Conservation (phyloP, 1,284 basidiomycete species). For the Tylopilus orsonianus region DNA sequence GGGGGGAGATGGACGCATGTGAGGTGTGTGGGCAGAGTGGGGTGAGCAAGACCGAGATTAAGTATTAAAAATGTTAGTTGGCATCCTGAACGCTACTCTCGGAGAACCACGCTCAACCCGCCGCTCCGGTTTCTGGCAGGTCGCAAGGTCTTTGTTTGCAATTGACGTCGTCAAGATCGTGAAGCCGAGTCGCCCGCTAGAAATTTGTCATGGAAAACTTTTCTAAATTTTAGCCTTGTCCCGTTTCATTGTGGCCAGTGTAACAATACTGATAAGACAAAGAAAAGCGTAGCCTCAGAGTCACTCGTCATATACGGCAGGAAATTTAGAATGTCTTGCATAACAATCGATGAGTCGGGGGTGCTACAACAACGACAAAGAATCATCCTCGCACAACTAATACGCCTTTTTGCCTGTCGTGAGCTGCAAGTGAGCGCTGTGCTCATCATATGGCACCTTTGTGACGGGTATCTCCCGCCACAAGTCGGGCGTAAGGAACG, state of each 20-base stretch:
- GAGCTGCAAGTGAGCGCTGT: slow-evolving; percentile 87
- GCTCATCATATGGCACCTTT: slow-evolving; percentile 91
- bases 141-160: neutral
- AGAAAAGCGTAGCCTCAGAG: neutral
- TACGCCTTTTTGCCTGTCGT: slow-evolving; percentile 81
- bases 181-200: no score
- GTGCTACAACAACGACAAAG: slow-evolving; percentile 12
- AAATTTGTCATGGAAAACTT: slow-evolving; percentile 3
- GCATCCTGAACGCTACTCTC: slow-evolving; percentile 8
- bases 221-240: neutral
- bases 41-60: neutral
- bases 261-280: neutral
- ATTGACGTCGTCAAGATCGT: neutral
- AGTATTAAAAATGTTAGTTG: slow-evolving; percentile 15
- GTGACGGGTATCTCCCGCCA: slow-evolving; percentile 94
- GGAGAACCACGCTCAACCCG: slow-evolving; percentile 12
- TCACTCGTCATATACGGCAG: neutral
- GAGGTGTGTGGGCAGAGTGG: neutral
- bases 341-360: neutral
- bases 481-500: slow-evolving; percentile 96
- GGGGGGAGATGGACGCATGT: slow-evolving; percentile 10
- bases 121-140: slow-evolving; percentile 7
- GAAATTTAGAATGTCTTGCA: slow-evolving; percentile 6
- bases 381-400: slow-evolving; percentile 42
- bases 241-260: neutral